Conservation (phyloP, 2,329 filamentous ascomycete genomes). For the Neonectria neomacrospora region DNA sequence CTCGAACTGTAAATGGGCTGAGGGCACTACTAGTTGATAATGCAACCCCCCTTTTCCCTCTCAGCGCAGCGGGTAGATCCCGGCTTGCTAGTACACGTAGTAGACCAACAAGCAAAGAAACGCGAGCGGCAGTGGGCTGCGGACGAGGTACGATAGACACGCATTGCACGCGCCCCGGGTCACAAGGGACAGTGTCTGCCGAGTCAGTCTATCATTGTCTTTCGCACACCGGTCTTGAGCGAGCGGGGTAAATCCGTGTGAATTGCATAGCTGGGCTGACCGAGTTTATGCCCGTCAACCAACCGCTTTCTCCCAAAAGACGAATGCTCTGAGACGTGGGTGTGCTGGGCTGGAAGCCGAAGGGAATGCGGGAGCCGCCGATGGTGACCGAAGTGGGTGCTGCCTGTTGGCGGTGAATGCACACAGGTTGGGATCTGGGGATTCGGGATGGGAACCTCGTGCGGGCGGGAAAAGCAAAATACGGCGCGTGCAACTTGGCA, state of each 20-base stretch:
- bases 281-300: background rate
- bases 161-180: background rate
- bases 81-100: background rate
- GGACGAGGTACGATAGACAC: no score
- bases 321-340: background rate
- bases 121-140: background rate
- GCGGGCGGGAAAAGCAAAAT: constrained; percentile 9
- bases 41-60: background rate
- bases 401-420: constrained; percentile 20
- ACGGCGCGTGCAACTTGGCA: constrained; percentile 17
- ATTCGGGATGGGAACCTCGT: constrained; percentile 6
- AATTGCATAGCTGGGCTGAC: background rate
- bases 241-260: background rate
- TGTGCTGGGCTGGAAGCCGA: background rate
- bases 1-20: constrained; percentile 1
- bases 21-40: background rate
- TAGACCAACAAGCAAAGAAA: background rate
- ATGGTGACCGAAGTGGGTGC: background rate
- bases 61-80: background rate
- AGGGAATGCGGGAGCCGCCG: background rate
- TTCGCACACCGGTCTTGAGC: background rate
- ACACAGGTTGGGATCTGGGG: background rate
- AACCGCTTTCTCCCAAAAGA: background rate
- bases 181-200: background rate
- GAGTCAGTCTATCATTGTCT: background rate